phyloP scores from a whole-genome alignment of 1,284 basidiomycete species.

The Pseudozyma tsukubaensis region DNA sequence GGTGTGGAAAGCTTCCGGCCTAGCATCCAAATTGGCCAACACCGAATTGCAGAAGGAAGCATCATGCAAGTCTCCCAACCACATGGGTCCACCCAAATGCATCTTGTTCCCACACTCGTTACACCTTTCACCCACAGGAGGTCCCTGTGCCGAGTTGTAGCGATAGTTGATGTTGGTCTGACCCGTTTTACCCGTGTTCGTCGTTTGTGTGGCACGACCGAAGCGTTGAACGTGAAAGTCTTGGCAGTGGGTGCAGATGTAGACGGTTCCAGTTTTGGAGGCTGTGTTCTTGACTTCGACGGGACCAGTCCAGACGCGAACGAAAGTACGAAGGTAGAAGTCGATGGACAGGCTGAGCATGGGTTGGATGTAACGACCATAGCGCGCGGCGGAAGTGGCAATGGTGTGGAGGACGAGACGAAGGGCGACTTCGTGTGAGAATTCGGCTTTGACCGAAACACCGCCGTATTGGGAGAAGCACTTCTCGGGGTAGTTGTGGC shows the following conservation, averaged over 20 bases:
- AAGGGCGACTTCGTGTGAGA: slow-evolving; percentile 76
- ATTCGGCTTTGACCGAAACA: slow-evolving; percentile 89
- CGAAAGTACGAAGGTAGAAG: slow-evolving; percentile 94
- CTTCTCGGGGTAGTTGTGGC: slow-evolving; percentile 91
- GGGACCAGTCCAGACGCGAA: slow-evolving; percentile 80
- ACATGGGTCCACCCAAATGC: slow-evolving; percentile 88
- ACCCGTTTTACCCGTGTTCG: slow-evolving; percentile 52
- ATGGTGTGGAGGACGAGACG: slow-evolving; percentile 88
- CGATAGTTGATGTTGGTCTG: slow-evolving; percentile 71
- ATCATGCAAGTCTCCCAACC: slow-evolving; percentile 89
- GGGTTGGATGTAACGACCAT: slow-evolving; percentile 90
- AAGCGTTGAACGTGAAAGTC: slow-evolving; percentile 57
- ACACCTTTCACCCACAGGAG: slow-evolving; percentile 77
- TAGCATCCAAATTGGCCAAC: slow-evolving; percentile 77
- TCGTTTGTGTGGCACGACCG: slow-evolving; percentile 46
- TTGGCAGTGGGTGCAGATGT: slow-evolving; percentile 61
- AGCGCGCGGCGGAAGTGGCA: slow-evolving; percentile 86
- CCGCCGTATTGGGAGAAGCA: slow-evolving; percentile 79
- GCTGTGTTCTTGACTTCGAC: slow-evolving; percentile 85
- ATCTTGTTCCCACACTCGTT: slow-evolving; percentile 77
- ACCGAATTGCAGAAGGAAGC: slow-evolving; percentile 79
- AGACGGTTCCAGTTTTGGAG: slow-evolving; percentile 59
- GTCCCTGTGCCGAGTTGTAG: slow-evolving; percentile 76
- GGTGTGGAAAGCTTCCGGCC: slow-evolving; percentile 78
- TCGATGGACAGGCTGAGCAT: slow-evolving; percentile 94